Evolutionary conservation across 2,329 filamentous ascomycete genomes (phyloP).

Genomic region (Pseudogymnoascus sp.): DNA sequence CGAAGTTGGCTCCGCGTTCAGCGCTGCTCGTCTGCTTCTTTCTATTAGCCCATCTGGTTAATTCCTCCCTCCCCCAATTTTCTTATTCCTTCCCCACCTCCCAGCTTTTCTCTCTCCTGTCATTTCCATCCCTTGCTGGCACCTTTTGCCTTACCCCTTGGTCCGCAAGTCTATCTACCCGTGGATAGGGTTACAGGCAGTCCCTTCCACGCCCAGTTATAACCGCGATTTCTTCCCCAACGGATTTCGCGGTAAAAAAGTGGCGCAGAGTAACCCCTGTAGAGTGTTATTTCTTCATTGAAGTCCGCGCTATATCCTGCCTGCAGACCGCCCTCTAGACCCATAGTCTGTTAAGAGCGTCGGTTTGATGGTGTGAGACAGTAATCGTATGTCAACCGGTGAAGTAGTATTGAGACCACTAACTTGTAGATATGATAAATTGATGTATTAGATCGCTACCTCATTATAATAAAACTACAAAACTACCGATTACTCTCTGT

Average conservation of each 20-base stretch:
- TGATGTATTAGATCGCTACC: not conserved
- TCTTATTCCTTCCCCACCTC: not conserved
- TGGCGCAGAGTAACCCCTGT: constrained; percentile 68
- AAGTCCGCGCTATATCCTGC: constrained; percentile 50
- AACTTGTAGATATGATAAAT: not conserved
- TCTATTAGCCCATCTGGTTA: not conserved
- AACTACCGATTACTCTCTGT: not conserved
- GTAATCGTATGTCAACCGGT: constrained; percentile 18
- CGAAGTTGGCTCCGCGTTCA: constrained; percentile 43
- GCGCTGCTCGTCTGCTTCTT: constrained; percentile 11
- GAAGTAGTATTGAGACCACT: not conserved
- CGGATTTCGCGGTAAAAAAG: constrained; percentile 90
- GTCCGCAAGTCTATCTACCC: not conserved
- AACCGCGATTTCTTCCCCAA: constrained; percentile 67
- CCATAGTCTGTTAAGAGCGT: constrained; percentile 51
- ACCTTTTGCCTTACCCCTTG: not conserved
- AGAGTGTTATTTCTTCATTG: constrained; percentile 35
- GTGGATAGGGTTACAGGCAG: not conserved
- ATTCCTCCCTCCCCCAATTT: not conserved
- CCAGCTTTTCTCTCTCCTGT: not conserved
- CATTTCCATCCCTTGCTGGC: not conserved
- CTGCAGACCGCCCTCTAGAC: constrained; percentile 73
- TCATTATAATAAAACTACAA: constrained; percentile 1
- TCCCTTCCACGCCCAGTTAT: constrained; percentile 64
- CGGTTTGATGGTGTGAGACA: constrained; percentile 87